Evolutionary conservation across 2,329 filamentous ascomycete genomes (phyloP), one percentile per base, ranked within the genome.

Genomic region (Colletotrichum somersetense): DNA sequence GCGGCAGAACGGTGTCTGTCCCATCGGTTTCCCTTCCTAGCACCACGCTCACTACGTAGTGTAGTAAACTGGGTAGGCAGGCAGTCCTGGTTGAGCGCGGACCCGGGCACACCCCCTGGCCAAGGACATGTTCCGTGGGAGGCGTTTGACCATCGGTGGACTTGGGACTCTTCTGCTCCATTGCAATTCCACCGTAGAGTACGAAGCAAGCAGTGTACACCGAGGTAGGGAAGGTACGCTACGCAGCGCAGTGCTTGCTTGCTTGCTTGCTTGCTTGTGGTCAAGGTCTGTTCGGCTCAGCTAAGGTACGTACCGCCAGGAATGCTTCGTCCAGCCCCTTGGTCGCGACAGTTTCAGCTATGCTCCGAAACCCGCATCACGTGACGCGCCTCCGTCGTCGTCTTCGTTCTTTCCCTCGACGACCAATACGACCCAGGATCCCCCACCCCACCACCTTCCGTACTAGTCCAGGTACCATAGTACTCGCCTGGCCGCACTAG

Each of bases 81-180:
- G 30, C 30, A 70, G 62, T 61, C 62, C 67, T 61, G 38, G 55
- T 66, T 66, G 67, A 70, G 67, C 67, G 62, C 59, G 69, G 69
- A 61, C 66, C 69, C 69, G 66, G 66, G 55, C 52, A 61, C 69
- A 48, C 69, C 69, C 68, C 66, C 69, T 62, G 58, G 53, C 69
- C 66, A 56, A 59, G 69, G 69, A 72, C 69, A 72, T 64, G 69
- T 72, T 72, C 69, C 69, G 69, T 72, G 59, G 55, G 62, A 72
- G 69, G 65, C 69, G 69, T 72, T 72, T 72, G 69, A 72, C 59
- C 66, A 72, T 72, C 69, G 53, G 58, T 48, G 69, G 69, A 69
- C 66, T 48, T 69, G 69, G 69, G 58, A 67, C 55, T 55, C 55
- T 38, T 18, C 52, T 11, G 20, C 18, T 64, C 18, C 20, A 35